Conservation (phyloP, 352 stramenopile species). For the Phytophthora cryptogea region DNA sequence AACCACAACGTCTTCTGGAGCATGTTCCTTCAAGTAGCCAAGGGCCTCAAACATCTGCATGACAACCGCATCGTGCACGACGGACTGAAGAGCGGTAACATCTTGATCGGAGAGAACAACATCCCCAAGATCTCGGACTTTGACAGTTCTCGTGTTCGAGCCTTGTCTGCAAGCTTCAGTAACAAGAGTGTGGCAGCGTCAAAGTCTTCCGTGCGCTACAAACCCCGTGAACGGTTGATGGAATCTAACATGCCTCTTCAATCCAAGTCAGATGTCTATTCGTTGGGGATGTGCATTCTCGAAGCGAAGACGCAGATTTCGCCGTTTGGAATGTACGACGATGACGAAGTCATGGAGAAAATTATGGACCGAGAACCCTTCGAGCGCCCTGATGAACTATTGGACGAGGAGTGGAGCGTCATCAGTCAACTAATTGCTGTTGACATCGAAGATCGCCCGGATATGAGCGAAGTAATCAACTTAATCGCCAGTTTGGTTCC, state of each 20-base stretch:
- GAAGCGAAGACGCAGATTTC: constrained; percentile 22
- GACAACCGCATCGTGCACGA: constrained; percentile 57
- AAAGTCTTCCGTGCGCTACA: constrained; percentile 20
- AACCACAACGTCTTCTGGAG: constrained; percentile 17
- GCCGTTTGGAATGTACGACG: constrained; percentile 15
- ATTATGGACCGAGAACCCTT: constrained; percentile 4
- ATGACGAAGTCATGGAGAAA: constrained; percentile 11
- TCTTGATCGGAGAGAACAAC: constrained; percentile 56
- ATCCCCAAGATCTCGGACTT: constrained; percentile 35
- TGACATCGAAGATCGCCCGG: not conserved
- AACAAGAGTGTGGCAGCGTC: constrained; percentile 1
- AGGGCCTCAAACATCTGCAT: constrained; percentile 66
- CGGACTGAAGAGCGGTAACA: constrained; percentile 83
- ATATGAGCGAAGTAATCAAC: not conserved
- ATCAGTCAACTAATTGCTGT: constrained; percentile 2
- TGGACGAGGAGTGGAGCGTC: constrained; percentile 17
- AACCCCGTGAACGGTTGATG: constrained; percentile 19
- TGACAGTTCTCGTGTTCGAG: constrained; percentile 18
- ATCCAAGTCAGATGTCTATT: constrained; percentile 29
- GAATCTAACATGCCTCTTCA: constrained; percentile 1
- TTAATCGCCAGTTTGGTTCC: not conserved
- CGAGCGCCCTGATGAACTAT: constrained; percentile 5
- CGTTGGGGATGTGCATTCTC: constrained; percentile 39
- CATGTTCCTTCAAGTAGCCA: constrained; percentile 26
- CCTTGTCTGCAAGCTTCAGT: constrained; percentile 12